Conservation (phyloP, 2,329 filamentous ascomycete genomes). For the Monosporascus sp. region DNA sequence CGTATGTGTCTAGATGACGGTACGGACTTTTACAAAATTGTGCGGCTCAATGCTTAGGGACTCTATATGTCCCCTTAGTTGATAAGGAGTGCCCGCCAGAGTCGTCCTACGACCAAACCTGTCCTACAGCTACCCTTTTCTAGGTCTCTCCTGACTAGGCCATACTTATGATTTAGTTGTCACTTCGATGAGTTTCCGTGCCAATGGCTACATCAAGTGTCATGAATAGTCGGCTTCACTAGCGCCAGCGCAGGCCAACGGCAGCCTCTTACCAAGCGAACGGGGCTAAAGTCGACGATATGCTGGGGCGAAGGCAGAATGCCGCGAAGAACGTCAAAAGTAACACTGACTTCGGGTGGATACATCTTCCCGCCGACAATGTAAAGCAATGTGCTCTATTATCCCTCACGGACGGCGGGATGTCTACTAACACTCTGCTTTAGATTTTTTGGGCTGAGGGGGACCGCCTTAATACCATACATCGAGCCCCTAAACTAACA, state of each 20-base stretch:
- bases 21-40: too few relatives aligned
- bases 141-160: too few relatives aligned
- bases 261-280: constrained; percentile 32
- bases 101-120: too few relatives aligned
- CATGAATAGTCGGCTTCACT: constrained; percentile 29
- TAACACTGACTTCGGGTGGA: constrained; percentile 44
- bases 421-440: constrained; percentile 12
- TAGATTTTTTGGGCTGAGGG: constrained; percentile 58
- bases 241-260: constrained; percentile 30
- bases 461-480: not conserved
- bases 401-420: constrained; percentile 2
- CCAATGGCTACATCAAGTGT: too few relatives aligned
- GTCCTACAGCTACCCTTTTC: too few relatives aligned
- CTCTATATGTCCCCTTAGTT: too few relatives aligned
- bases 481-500: too few relatives aligned
- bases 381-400: constrained; percentile 13
- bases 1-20: too few relatives aligned
- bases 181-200: too few relatives aligned
- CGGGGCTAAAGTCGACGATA: constrained; percentile 29
- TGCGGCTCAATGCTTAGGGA: too few relatives aligned
- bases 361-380: constrained; percentile 48
- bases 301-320: constrained; percentile 22
- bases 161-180: too few relatives aligned
- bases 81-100: too few relatives aligned
- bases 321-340: constrained; percentile 34